Base-by-base conservation (phyloP, 2,329 filamentous ascomycete genomes). In the Ceratocystis variospora region DNA sequence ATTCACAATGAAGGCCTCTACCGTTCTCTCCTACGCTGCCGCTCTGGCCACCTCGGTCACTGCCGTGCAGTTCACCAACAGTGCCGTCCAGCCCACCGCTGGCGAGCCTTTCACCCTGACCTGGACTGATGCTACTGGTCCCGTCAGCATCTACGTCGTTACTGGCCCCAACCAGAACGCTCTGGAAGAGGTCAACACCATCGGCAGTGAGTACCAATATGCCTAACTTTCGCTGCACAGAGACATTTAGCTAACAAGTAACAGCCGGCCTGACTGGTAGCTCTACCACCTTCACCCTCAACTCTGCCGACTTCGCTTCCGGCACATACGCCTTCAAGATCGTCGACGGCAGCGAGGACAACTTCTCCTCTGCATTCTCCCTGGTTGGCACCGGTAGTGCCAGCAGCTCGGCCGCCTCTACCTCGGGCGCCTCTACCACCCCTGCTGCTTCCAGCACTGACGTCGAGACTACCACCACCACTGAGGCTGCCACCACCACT, bases 1-100 rank as follows among this genome's bases (percentile, higher is more conserved):
- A 63, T 66, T 72, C 78, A 84, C 79, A 69, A 85, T 85, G 82
- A 80, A 77, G 72, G 82, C 80, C 70, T 74, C 79, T 70, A 73
- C 77, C 71, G 74, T 79, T 68, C 71, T 84, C 76, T 80, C 81
- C 19, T 53, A 53, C 72, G 76, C 81, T 69, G 78, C 77, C 71
- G 76, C 77, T 75, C 73, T 79, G 69, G 79, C 74, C 69, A 69
- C 82, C 68, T 81, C 82, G 44, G 81, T 83, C 75, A 81, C 79
- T 59, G 67, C 75, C 41, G 66, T 67, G 59, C 28, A 69, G 66
- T 70, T 70, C 68, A 69, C 68, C 68, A 70, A 70, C 69, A 59
- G 28, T 15, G 79, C 78, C 72, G 86, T 85, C 74, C 77, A 84
- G 73, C 74, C 78, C 71, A 76, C 86, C 45, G 79, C 81, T 48